Base-by-base conservation (phyloP, 352 stramenopile genomes). In the Globisporangium emineosum region DNA sequence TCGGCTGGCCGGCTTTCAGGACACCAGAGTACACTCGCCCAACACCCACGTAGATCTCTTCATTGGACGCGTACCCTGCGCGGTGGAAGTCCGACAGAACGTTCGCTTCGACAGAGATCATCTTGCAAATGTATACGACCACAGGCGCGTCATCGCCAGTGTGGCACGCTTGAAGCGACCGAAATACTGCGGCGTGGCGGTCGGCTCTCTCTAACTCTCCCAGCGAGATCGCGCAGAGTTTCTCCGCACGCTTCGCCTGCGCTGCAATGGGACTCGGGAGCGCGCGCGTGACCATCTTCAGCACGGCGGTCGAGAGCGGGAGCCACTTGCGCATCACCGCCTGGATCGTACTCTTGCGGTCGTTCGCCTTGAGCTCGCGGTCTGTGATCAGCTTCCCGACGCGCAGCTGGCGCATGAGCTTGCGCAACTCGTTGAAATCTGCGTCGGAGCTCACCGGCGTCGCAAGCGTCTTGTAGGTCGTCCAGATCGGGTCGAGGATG, bases 51-150 rank as follows among this genome's bases (percentile, higher is more conserved):
- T 98, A 98, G 23, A 96, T 86, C 52, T 89, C 80, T 5, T 93
- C 82, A 40, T 67, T 85, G 2, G 70, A 42, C 56, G 63, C 60
- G 54, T 83, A 59, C n/a, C 79, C 79, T 0, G 69, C 67, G 49
- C 83, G 68, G 32, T 81, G 66, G 40, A 81, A 92, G 61, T 95
- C 77, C 2, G 88, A 92, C 15, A 98, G 65, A n/a, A 97, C 85
- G 60, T 81, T 88, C 1, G 79, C 81, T 56, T 94, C 83, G 2
- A 97, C 88, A 0, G 90, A 94, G 51, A 98, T 79, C 71, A 98
- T 94, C 76, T 98, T 98, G 70, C 90, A 97, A 56, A 98, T 90
- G 64, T 93, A 97, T 29, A 97, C 79, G 15, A 98, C 77, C 7
- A 94, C 70, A 0, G 91, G 92, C 4, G 83, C 85, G 2, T 90